These are phyloP conservation scores for Moniliella sp. DNA, from an alignment of 1,284 basidiomycete species.

Conservation along the genomic window DNA sequence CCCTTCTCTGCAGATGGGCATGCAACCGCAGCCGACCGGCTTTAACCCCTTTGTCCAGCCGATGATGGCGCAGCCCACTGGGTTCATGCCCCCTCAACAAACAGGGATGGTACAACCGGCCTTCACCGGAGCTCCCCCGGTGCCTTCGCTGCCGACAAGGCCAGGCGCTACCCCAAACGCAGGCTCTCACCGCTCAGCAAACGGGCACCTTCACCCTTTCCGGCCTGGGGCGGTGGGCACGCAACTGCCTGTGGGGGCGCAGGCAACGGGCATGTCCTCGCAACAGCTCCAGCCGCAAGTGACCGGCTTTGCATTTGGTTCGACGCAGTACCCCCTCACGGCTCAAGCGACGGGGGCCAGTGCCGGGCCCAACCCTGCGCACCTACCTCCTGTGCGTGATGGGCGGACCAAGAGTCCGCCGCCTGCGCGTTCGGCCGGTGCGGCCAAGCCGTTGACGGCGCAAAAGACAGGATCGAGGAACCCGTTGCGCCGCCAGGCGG, in stretches of 20 bases:
- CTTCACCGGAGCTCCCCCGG: not conserved
- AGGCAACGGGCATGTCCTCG: constrained; percentile 36
- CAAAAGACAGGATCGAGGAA: constrained; percentile 85
- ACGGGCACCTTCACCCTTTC: constrained; percentile 55
- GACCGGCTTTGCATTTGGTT: too few relatives aligned
- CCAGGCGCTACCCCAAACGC: constrained; percentile 2
- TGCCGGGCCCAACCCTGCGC: not conserved
- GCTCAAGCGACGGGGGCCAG: too few relatives aligned
- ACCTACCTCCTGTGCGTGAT: not conserved
- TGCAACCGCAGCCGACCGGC: constrained; percentile 53
- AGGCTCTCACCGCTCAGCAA: constrained; percentile 40
- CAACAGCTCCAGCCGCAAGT: constrained; percentile 48
- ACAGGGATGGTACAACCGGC: not conserved
- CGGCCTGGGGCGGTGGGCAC: constrained; percentile 29
- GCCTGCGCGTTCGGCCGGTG: not conserved
- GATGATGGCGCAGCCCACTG: constrained; percentile 18
- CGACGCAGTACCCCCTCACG: too few relatives aligned
- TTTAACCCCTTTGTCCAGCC: constrained; percentile 47
- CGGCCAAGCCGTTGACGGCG: constrained; percentile 15
- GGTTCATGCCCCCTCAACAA: not conserved
- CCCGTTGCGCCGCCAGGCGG: constrained; percentile 56
- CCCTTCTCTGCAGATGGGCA: constrained; percentile 37
- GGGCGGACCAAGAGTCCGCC: not conserved
- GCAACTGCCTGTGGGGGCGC: constrained; percentile 17
- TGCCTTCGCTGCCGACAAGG: not conserved